These are phyloP conservation scores for Daedalea quercina DNA, from an alignment of 768 basidiomycete species.

Conservation along the genomic window DNA sequence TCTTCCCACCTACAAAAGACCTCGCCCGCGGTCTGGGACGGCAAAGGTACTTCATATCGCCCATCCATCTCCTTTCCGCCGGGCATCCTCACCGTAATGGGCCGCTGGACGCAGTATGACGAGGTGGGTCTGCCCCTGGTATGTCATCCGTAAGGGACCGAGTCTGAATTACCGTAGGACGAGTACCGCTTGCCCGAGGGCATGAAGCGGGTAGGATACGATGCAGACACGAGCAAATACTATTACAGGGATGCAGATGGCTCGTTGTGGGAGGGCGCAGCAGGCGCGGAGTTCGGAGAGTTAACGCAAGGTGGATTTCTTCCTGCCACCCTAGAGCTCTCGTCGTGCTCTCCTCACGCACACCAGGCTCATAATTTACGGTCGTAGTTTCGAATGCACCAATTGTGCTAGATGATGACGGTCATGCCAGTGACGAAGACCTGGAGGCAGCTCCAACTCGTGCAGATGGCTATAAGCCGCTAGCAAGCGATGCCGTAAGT, in stretches of 20 bases:
- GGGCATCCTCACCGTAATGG: conserved; percentile 15
- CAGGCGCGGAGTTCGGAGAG: conserved; percentile 58
- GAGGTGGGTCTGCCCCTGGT: conserved; percentile 19
- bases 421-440: conserved; percentile 34
- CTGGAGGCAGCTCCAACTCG: conserved; percentile 51
- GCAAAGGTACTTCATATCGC: not conserved
- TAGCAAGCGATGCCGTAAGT: conserved; percentile 44
- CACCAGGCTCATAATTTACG: not conserved
- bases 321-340: not conserved
- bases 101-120: conserved; percentile 33
- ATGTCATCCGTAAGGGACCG: not conserved
- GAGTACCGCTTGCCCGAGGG: conserved; percentile 47
- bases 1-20: not conserved
- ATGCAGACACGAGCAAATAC: conserved; percentile 63
- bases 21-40: not conserved
- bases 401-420: conserved; percentile 14
- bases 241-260: conserved; percentile 55
- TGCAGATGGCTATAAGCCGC: conserved; percentile 49
- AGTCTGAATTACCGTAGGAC: conserved; percentile 29
- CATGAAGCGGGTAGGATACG: conserved; percentile 66
- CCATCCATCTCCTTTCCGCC: not conserved
- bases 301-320: conserved; percentile 31
- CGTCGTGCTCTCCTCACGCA: not conserved
- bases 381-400: conserved; percentile 8
- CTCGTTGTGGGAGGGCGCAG: conserved; percentile 44